Conservation (phyloP, 208 protist genomes). For the Crithidia fasciculata region DNA sequence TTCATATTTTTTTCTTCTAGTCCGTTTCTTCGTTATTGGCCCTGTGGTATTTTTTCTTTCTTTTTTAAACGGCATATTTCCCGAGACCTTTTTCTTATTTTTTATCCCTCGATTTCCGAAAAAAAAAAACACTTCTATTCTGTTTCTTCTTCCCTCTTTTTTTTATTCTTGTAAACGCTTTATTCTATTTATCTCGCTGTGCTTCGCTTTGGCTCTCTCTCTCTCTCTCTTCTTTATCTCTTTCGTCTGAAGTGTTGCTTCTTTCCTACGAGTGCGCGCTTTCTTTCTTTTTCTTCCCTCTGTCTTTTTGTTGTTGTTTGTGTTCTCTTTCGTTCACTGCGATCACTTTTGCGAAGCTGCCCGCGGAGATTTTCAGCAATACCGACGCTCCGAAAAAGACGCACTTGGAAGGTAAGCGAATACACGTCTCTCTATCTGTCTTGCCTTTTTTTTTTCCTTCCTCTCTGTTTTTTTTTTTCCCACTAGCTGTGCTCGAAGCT, state of each 20-base stretch:
- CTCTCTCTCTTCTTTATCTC: conserved; percentile 2
- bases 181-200: not conserved
- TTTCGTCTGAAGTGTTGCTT: not conserved
- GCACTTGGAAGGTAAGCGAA: too few species aligned
- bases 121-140: not conserved
- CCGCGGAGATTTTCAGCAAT: too few species aligned
- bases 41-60: not conserved
- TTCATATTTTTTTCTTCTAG: not conserved
- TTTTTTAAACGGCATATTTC: not conserved
- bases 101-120: not conserved
- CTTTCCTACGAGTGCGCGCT: conserved; percentile 1
- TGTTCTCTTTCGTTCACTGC: not conserved
- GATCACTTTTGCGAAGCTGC: too few species aligned
- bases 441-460: conserved; percentile 10
- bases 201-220: not conserved
- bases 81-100: conserved; percentile 28
- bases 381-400: too few species aligned
- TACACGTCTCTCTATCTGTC: not conserved
- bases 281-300: conserved; percentile 4
- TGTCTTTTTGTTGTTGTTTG: not conserved
- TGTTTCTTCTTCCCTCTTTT: conserved; percentile 22
- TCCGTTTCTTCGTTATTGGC: conserved; percentile 8
- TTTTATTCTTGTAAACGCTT: not conserved
- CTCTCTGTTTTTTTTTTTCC: conserved; percentile 12
- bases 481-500: not conserved